These are phyloP conservation scores for Ganoderma sinense DNA, from an alignment of 1,284 basidiomycete species.

Conservation along the genomic window DNA sequence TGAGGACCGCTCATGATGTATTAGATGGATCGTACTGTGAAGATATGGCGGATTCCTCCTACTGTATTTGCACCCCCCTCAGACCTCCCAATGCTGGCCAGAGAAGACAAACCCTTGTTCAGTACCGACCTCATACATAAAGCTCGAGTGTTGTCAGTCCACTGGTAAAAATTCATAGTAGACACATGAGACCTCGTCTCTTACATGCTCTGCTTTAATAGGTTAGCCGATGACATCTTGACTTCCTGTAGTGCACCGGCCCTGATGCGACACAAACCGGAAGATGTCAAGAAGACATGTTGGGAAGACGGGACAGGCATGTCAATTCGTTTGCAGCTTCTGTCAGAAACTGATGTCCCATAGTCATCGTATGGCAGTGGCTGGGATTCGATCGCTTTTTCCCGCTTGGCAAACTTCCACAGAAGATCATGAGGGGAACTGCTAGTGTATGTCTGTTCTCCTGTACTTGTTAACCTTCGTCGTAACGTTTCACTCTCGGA, in stretches of 20 bases:
- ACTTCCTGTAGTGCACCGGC: conserved; percentile 67
- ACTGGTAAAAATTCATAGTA: conserved; percentile 54
- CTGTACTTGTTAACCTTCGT: neutral
- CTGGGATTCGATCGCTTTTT: conserved; percentile 71
- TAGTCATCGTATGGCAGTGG: conserved; percentile 71
- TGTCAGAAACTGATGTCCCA: neutral
- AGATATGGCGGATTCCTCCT: conserved; percentile 67
- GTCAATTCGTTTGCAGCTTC: neutral
- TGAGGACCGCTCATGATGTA: conserved; percentile 17
- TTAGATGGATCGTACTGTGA: conserved; percentile 74
- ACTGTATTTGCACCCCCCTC: conserved; percentile 30
- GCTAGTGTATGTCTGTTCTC: conserved; percentile 57
- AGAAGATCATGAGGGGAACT: conserved; percentile 59
- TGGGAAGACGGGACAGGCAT: conserved; percentile 42
- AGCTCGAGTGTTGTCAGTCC: conserved; percentile 67
- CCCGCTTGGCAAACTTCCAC: conserved; percentile 51
- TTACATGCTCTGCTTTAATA: conserved; percentile 34
- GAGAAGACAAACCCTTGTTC: conserved; percentile 80
- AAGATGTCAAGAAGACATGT: conserved; percentile 39
- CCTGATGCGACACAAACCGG: conserved; percentile 48
- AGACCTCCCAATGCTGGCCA: conserved; percentile 46
- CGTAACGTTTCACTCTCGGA: conserved; percentile 3
- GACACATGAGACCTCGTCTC: neutral
- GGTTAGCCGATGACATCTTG: conserved; percentile 68
- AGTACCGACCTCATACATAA: conserved; percentile 69